Evolutionary conservation across 495 filamentous ascomycete genomes (phyloP).

Genomic region (Penicillium chermesinum): DNA sequence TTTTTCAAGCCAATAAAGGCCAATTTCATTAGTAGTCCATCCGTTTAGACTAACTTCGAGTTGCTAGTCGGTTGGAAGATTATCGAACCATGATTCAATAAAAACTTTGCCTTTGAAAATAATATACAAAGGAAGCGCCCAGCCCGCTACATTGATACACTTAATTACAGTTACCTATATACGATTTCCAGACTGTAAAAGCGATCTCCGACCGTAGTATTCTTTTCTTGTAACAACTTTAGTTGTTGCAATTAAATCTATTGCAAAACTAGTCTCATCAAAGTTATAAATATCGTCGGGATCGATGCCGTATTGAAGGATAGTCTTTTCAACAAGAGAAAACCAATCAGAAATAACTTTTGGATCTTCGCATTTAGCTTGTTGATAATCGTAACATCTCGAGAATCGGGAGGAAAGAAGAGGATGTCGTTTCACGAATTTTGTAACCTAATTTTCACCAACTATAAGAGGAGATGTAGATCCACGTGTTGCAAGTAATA

Average conservation of each 20-base stretch:
- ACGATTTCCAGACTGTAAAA: conserved; percentile 31
- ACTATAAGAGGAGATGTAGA: neutral
- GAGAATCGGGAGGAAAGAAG: neutral
- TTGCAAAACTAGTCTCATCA: conserved; percentile 40
- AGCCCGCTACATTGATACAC: conserved; percentile 21
- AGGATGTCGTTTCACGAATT: neutral
- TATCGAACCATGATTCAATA: conserved; percentile 22
- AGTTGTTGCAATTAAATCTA: conserved; percentile 27
- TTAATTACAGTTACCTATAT: conserved; percentile 37
- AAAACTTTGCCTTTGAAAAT: conserved; percentile 31
- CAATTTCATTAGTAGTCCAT: conserved; percentile 29
- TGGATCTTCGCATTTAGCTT: neutral
- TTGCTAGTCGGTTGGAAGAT: conserved; percentile 22
- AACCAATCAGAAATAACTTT: conserved; percentile 1
- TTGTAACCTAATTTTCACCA: neutral
- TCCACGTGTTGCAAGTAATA: neutral
- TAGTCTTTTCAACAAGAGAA: conserved; percentile 3
- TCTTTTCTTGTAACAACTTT: conserved; percentile 30
- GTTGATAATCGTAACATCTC: neutral
- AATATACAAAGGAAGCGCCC: conserved; percentile 21
- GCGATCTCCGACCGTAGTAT: conserved; percentile 12
- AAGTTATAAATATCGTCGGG: conserved; percentile 41
- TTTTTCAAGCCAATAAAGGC: conserved; percentile 13
- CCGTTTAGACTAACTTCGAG: conserved; percentile 26
- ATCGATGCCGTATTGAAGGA: conserved; percentile 1